Evolutionary conservation across 108 stramenopile species (phyloP), one percentile per base, ranked within the genome.

Genomic region (Pseudonitzschia multistriata): DNA sequence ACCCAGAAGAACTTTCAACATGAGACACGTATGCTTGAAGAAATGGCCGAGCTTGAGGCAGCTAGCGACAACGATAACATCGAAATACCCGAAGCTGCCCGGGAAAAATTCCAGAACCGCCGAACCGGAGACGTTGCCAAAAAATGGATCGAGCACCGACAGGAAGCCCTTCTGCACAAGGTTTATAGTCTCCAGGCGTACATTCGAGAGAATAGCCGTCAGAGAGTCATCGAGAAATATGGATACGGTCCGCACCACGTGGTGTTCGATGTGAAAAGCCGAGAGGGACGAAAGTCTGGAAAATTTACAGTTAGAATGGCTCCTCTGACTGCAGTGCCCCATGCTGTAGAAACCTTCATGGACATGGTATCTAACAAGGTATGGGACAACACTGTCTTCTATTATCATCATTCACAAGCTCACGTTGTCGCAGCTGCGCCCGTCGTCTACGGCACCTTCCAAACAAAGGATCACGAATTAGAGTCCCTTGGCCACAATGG

Each of bases 321-420:
- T 25, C 76, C 85, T 1, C 19, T 88, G 8, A 71, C 81, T 48
- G 29, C 71, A 13, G 82, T 95, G 81, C 91, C 94, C 21, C 85
- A 91, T 68, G 64, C 90, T 0, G 82, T 92, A 0, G 80, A 80
- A 54, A 76, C 78, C 31, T 95, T 95, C 69, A 70, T 95, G 57
- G 82, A 91, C 25, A 78, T 89, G 79, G 81, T 92, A 3, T 53
- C 68, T 5, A 64, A 70, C 19, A 70, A 79, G 22, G 19, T 86
- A 0, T 92, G 88, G 85, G 78, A 86, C 74, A 79, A 81, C 47
- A 70, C 83, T 2, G 76, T 83, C 11, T 88, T 96, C 72, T 78
- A 78, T 30, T 70, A 84, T 54, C 81, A 87, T 62, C 74, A 74
- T 22, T 64, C 78, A 42, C 63, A 61, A 17, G 49, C 54, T 11